Base-by-base conservation (phyloP, 768 basidiomycete genomes). In the Suillus clintonianus region DNA sequence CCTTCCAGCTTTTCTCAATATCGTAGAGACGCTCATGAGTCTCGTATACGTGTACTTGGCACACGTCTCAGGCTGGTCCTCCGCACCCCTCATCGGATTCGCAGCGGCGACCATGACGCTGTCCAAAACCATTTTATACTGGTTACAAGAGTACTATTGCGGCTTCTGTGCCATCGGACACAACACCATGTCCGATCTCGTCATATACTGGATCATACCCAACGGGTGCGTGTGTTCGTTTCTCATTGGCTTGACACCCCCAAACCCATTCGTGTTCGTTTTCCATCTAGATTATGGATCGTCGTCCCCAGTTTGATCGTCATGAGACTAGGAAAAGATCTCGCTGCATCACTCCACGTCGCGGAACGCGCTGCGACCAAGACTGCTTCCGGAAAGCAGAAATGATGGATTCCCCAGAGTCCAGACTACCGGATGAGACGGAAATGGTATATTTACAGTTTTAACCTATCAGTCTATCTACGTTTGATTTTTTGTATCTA, bases 121-220 rank as follows among this genome's bases (percentile, higher is more conserved):
- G 47, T 85, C 88, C 42, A 96, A 97, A 79, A 97, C 95, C 3
- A 72, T 87, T 8, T 81, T 97, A n/a, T 97, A 96, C 76, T 86
- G 85, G 82, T 73, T 80, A 15, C 89, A 94, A 72, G 94, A 95
- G 74, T 90, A 89, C 74, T 93, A 81, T 70, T 93, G 92, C 73
- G 81, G 83, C 3, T 87, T 80, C 57, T 94, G 92, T 69, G 79
- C 85, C 11, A 78, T 89, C 34, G 92, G 92, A 10, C 95, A 97
- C 71, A 96, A 95, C 70, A 69, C 80, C 13, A 61, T 78, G 27
- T 65, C 70, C 51, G 80, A 82, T 37, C 74, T 91, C 48, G 22
- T 91, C 32, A 55, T 86, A 22, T 83, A 85, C 59, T 96, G 87
- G 86, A 80, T 93, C 61, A 71, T 93, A 51, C 91, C 94, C 0